phyloP scores from a whole-genome alignment of 78 protist species.

The Goniomonas avonlea region DNA sequence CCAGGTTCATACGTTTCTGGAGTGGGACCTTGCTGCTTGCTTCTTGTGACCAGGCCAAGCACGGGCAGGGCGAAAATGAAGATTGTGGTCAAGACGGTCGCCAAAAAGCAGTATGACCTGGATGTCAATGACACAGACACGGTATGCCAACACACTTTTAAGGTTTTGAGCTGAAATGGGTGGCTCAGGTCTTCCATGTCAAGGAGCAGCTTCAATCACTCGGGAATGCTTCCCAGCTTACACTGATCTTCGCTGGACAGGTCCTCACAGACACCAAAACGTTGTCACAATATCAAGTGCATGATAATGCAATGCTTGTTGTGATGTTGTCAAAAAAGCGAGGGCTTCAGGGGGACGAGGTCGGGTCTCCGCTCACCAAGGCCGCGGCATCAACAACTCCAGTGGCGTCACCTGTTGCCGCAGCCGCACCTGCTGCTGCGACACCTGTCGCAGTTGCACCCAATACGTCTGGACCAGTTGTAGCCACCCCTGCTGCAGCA shows the following conservation, averaged over 20 bases:
- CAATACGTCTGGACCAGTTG: conserved; percentile 23
- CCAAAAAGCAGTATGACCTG: background rate
- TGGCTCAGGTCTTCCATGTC: conserved; percentile 41
- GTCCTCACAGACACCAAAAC: conserved; percentile 40
- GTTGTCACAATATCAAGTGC: background rate
- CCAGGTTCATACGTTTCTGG: too few species aligned
- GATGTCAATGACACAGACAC: conserved; percentile 11
- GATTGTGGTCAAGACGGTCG: conserved; percentile 26
- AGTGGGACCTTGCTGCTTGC: too few species aligned
- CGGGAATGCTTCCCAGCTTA: conserved; percentile 40
- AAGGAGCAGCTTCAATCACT: conserved; percentile 38
- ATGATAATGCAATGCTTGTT: too few species aligned
- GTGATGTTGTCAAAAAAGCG: background rate
- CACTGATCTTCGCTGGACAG: conserved; percentile 58
- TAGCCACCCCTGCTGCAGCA: background rate
- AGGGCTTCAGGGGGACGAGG: background rate
- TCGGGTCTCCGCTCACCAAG: background rate
- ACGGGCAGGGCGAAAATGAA: too few species aligned
- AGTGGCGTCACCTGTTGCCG: conserved; percentile 41
- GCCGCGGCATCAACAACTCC: conserved; percentile 36
- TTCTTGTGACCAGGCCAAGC: too few species aligned
- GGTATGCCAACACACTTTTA: too few species aligned
- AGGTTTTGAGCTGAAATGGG: background rate
- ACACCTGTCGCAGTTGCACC: conserved; percentile 41
- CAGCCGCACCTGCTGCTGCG: conserved; percentile 32